Conservation (phyloP, 768 basidiomycete species). For the Harrya chromipes region DNA sequence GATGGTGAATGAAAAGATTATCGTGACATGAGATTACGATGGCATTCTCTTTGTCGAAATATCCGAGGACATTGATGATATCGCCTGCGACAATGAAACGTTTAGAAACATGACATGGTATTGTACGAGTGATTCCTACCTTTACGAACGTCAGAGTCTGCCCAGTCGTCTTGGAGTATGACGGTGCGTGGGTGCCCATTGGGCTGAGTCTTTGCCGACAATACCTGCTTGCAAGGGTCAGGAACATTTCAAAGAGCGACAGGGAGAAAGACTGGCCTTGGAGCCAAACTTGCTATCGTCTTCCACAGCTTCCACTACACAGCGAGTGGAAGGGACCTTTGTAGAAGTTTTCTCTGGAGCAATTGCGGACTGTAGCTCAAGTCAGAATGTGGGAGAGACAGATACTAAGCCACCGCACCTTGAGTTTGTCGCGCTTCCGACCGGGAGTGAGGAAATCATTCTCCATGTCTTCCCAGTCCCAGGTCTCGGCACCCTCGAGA, state of each 20-base stretch:
- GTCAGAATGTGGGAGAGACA: conserved; percentile 3
- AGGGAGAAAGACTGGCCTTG: conserved; percentile 16
- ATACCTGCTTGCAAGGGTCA: conserved; percentile 35
- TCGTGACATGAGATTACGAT: conserved; percentile 61
- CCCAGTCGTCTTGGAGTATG: conserved; percentile 78
- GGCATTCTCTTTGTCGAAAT: conserved; percentile 31
- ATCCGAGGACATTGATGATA: conserved; percentile 72
- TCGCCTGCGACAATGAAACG: conserved; percentile 53
- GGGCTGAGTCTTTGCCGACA: conserved; percentile 47
- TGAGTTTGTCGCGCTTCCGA: conserved; percentile 27
- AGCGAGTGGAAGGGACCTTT: conserved; percentile 49
- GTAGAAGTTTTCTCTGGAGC: conserved; percentile 18
- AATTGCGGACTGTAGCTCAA: conserved; percentile 7
- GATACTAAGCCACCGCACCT: conserved; percentile 15
- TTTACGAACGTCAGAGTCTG: conserved; percentile 52
- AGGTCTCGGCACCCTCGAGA: conserved; percentile 62
- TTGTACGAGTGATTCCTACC: conserved; percentile 40
- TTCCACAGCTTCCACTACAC: conserved; percentile 50
- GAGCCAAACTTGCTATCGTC: conserved; percentile 21
- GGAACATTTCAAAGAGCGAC: not conserved
- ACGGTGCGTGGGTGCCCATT: conserved; percentile 44
- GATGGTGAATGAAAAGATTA: conserved; percentile 83
- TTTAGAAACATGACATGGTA: not conserved
- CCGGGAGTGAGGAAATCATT: conserved; percentile 47
- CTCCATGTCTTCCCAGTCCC: conserved; percentile 65